These are phyloP conservation scores for Cryptococcus sp. DNA, from an alignment of 1,284 basidiomycete species.

Conservation along the genomic window DNA sequence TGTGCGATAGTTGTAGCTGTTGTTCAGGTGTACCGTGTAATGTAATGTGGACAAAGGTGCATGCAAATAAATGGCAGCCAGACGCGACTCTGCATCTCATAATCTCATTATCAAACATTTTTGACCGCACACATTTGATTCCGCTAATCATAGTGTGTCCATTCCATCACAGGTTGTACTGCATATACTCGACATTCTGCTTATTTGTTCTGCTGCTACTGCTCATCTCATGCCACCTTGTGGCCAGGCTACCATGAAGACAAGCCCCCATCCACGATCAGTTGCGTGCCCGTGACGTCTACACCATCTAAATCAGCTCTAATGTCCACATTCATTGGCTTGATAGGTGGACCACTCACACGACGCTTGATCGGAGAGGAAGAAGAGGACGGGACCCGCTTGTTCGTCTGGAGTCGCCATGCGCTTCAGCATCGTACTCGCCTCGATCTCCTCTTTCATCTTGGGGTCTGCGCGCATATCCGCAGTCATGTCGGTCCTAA, in stretches of 20 bases:
- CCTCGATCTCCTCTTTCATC: conserved; percentile 16
- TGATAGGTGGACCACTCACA: conserved; percentile 23
- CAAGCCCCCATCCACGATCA: conserved; percentile 37
- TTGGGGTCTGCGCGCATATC: conserved; percentile 24
- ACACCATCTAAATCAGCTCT: not conserved
- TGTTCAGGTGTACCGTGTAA: too few relatives aligned
- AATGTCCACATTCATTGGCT: not conserved
- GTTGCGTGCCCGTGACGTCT: conserved; percentile 37
- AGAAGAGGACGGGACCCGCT: conserved; percentile 37
- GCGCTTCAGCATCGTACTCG: conserved; percentile 24
- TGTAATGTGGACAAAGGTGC: too few relatives aligned
- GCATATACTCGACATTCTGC: too few relatives aligned
- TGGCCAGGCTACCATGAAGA: conserved; percentile 24
- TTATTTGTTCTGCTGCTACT: too few relatives aligned
- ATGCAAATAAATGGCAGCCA: too few relatives aligned
- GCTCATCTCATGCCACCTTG: too few relatives aligned
- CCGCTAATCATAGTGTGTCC: too few relatives aligned
- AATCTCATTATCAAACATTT: too few relatives aligned
- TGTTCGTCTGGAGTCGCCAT: conserved; percentile 32
- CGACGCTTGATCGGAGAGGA: conserved; percentile 34
- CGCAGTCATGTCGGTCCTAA: conserved; percentile 40
- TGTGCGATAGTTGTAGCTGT: too few relatives aligned
- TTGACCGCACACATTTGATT: too few relatives aligned
- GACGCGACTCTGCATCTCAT: too few relatives aligned
- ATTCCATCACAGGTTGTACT: too few relatives aligned